Evolutionary conservation across 208 protist species (phyloP).

Genomic region (Herpetomonas samuelpessoai): DNA sequence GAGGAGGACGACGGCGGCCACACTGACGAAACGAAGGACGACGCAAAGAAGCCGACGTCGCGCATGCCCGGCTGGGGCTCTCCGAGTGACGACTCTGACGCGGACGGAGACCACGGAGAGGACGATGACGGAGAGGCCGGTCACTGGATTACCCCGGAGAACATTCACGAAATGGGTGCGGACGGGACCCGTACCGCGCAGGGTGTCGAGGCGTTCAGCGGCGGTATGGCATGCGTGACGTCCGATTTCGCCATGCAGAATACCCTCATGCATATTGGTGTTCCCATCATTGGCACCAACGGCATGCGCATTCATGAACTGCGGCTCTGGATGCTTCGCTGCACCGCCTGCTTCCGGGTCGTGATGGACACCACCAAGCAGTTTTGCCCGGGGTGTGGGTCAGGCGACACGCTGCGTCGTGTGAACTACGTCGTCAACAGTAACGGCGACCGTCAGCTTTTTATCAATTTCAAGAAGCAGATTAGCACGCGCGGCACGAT

Average conservation of each 20-base stretch:
- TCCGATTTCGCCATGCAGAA: constrained; percentile 97
- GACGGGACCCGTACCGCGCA: constrained; percentile 7
- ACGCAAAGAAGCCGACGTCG: background rate
- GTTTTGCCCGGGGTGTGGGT: constrained; percentile 88
- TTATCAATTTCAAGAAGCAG: constrained; percentile 84
- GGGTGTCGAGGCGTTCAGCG: constrained; percentile 40
- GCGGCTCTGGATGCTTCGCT: constrained; percentile 90
- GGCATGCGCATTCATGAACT: constrained; percentile 88
- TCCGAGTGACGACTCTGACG: constrained; percentile 35
- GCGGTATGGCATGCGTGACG: constrained; percentile 89
- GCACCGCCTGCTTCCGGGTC: constrained; percentile 84
- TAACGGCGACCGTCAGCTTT: constrained; percentile 82
- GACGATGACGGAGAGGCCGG: constrained; percentile 61
- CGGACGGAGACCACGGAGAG: constrained; percentile 23
- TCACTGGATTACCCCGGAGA: constrained; percentile 93
- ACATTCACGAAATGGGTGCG: constrained; percentile 51
- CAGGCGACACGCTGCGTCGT: constrained; percentile 86
- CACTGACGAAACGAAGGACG: constrained; percentile 13
- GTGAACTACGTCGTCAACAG: constrained; percentile 89
- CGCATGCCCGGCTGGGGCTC: constrained; percentile 23
- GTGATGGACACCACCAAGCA: constrained; percentile 90
- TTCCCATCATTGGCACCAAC: constrained; percentile 82
- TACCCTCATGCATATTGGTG: constrained; percentile 89
- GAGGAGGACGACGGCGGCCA: constrained; percentile 36
- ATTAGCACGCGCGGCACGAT: constrained; percentile 87